Evolutionary conservation across 306 rosid species (phyloP).

Genomic region (Ormosia emarginata): DNA sequence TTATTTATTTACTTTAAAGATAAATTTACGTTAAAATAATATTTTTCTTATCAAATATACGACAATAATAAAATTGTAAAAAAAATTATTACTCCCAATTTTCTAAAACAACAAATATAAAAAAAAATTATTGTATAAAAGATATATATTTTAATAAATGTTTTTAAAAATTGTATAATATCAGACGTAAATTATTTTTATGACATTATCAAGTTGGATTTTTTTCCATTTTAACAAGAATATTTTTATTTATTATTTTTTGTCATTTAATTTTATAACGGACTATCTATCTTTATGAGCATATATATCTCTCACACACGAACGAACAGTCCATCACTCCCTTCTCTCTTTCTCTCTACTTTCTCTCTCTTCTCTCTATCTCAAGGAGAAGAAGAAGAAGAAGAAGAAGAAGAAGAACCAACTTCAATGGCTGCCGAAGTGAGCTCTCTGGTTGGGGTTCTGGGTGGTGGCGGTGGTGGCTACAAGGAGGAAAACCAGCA

Average conservation of each 20-base stretch:
- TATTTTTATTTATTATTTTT: not conserved
- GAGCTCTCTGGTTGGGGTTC: constrained; percentile 61
- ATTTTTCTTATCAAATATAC: too few relatives aligned
- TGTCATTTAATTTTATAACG: constrained; percentile 22
- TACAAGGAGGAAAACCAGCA: constrained; percentile 57
- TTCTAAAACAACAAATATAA: too few relatives aligned
- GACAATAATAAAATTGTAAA: too few relatives aligned
- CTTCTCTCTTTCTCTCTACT: not conserved
- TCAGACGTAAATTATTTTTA: too few relatives aligned
- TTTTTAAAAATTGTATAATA: too few relatives aligned
- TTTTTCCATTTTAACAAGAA: too few relatives aligned
- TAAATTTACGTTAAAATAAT: too few relatives aligned
- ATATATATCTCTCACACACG: constrained; percentile 36
- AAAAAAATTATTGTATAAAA: too few relatives aligned
- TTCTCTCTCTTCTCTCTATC: constrained; percentile 25
- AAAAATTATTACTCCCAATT: too few relatives aligned
- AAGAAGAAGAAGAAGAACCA: not conserved
- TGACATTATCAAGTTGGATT: too few relatives aligned
- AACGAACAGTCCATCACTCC: not conserved
- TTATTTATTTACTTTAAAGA: too few relatives aligned
- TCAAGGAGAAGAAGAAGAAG: not conserved
- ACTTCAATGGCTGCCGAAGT: constrained; percentile 83
- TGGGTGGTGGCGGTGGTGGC: constrained; percentile 32
- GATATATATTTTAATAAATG: too few relatives aligned
- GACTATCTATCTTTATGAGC: constrained; percentile 34